Evolutionary conservation across 1,284 basidiomycete species (phyloP).

Genomic region (Phaffia rhodozyma): DNA sequence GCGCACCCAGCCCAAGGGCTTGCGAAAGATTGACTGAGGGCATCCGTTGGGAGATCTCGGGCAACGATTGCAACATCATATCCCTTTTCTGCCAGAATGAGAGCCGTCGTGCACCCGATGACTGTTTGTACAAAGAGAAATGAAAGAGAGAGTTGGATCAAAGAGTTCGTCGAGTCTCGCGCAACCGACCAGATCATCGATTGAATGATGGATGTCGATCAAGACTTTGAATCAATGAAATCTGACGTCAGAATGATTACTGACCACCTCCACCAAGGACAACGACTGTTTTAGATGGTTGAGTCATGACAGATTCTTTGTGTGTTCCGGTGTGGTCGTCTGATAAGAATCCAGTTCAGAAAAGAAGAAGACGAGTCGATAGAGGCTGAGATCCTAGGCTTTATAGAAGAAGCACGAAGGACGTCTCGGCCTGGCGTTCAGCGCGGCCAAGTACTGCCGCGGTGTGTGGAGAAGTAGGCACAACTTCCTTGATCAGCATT

Average conservation of each 20-base stretch:
- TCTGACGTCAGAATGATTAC: neutral
- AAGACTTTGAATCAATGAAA: neutral
- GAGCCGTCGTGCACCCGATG: slow-evolving; percentile 7
- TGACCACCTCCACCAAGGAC: slow-evolving; percentile 15
- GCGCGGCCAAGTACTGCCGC: no score
- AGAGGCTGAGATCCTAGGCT: neutral
- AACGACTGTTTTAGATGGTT: slow-evolving; percentile 5
- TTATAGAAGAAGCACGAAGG: no score
- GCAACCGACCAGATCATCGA: neutral
- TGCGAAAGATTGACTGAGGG: slow-evolving; percentile 48
- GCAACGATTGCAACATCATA: slow-evolving; percentile 50
- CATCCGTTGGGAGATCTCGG: slow-evolving; percentile 52
- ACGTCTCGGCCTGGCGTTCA: no score
- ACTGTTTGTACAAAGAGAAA: neutral
- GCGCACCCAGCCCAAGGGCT: slow-evolving; percentile 54
- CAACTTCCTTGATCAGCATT: neutral
- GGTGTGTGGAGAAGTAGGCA: no score
- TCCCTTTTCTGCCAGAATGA: slow-evolving; percentile 8
- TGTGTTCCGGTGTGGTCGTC: neutral
- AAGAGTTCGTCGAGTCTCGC: neutral
- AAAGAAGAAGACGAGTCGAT: neutral
- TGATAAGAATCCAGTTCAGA: no score
- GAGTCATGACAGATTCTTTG: neutral
- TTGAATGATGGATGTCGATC: neutral
- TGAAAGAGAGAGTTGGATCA: neutral